Base-by-base conservation (phyloP, 768 basidiomycete species). In the Tulasnella calospora region DNA sequence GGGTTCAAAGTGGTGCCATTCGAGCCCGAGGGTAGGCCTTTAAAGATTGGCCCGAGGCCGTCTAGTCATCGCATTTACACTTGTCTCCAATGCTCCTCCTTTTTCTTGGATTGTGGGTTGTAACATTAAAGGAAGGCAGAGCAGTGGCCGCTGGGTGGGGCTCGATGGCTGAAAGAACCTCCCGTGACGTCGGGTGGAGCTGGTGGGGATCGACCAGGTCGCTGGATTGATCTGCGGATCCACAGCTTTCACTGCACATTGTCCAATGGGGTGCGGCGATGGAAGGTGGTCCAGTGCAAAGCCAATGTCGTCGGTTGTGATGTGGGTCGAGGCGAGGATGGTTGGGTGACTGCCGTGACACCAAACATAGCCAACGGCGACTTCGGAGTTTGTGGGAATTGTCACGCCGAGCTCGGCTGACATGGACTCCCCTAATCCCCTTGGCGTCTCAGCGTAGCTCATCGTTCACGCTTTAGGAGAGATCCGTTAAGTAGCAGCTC, bases 151-250 rank as follows among this genome's bases (percentile, higher is more conserved):
- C 44, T 4, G 33, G n/a, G 61, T 33, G 30, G 61, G 27, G 61
- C 30, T 5, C 10, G 30, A 13, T 27, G 61, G 61, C 61, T 67
- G 61, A 27, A 10, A 0, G 27, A 27, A 67, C 30, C 61, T 17
- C 33, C 33, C 61, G 61, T 67, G 61, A 67, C 61, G 30, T 67
- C 61, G 30, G n/a, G 61, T 67, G 61, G 61, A 67, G 61, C 61
- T 35, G 1, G 17, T 3, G 61, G 61, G 27, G 61, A 67, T 67
- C 61, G 15, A n/a, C 23, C 9, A 67, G 13, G 30, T 67, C 33
- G 33, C 33, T 27, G 61, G 15, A 5, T 17, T 33, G 61, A 67
- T 67, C 61, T 67, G 7, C 61, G 61, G 61, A 2, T 7, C 33
- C 61, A 23, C 27, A 44, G 44, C 61, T 2, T 67, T 23, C 51